Evolutionary conservation across 108 stramenopile species (phyloP).

Genomic region (Aureococcus anophagefferens): DNA sequence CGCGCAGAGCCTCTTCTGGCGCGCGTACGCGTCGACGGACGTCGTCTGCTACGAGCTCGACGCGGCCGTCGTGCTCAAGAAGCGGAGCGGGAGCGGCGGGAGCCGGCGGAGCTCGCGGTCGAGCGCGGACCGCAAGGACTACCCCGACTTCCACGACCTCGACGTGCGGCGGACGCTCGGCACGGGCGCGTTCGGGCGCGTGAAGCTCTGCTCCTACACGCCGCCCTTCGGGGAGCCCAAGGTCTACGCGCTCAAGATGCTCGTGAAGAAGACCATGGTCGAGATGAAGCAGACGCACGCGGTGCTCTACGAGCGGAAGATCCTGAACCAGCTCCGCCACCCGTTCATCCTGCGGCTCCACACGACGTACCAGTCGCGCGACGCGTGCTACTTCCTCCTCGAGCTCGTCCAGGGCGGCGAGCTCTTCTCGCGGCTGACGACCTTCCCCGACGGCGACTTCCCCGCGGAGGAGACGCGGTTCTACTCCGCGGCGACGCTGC

Average conservation of each 20-base stretch:
- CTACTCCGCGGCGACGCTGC: slow-evolving; percentile 33
- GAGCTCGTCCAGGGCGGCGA: slow-evolving; percentile 54
- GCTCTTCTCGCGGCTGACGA: slow-evolving; percentile 47
- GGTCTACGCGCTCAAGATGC: slow-evolving; percentile 42
- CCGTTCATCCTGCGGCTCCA: slow-evolving; percentile 49
- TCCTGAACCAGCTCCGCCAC: slow-evolving; percentile 29
- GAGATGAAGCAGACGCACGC: slow-evolving; percentile 38
- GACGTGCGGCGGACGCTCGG: slow-evolving; percentile 16
- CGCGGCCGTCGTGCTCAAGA: no score
- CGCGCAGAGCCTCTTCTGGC: no score
- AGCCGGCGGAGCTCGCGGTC: no score
- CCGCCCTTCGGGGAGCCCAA: slow-evolving; percentile 26
- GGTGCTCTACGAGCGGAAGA: slow-evolving; percentile 26
- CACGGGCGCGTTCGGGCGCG: slow-evolving; percentile 39
- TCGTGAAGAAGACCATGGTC: slow-evolving; percentile 36
- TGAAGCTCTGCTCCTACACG: slow-evolving; percentile 33
- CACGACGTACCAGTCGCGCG: slow-evolving; percentile 40
- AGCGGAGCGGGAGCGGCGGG: no score
- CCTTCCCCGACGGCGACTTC: background rate
- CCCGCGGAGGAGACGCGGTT: slow-evolving; percentile 15
- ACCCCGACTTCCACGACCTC: no score
- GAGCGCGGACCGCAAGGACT: no score
- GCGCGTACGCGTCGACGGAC: no score
- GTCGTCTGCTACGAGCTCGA: no score
- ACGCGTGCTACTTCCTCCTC: slow-evolving; percentile 42